Base-by-base conservation (phyloP, 2,329 filamentous ascomycete genomes). In the Pleochaeta shiraiana region DNA sequence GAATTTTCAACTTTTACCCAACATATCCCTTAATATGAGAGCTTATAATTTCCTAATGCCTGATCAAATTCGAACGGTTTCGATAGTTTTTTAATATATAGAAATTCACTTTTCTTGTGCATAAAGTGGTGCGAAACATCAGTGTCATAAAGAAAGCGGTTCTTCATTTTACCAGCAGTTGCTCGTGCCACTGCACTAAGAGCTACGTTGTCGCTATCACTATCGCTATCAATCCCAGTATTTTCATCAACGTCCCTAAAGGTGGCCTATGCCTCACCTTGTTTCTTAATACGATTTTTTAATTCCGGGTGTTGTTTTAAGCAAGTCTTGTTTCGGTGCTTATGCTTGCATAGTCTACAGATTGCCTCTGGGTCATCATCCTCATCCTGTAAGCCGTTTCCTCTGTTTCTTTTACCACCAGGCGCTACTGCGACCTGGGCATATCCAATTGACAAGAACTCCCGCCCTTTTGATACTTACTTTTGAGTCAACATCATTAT, bases 91-190 rank as follows among this genome's bases (percentile, higher is more conserved):
- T 37, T 37, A 4, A 61, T 37, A 19, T 26, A 24, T 26, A 24
- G 14, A 6, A 61, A 37, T 11, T 21, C 12, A 39, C 16, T 24
- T 21, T 61, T 61, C 16, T 21, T n/a, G 26, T 7, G 31, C 16
- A 61, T 24, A 37, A 39, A 61, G 16, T 61, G 57, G 57, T 37
- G 57, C 57, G 57, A 61, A 11, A 31, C 57, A 61, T 11, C 57
- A 21, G 57, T 61, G 24, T 61, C 30, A 50, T 50, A 50, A 21
- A 50, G n/a, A n/a, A 7, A 21, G 24, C 9, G 19, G 45, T 4
- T 50, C 24, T 50, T 50, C n/a, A 4, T 50, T 9, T 16, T 21
- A 24, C 45, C 19, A 50, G n/a, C 16, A 50, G n/a, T n/a, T n/a
- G n/a, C n/a, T n/a, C n/a, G n/a, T n/a, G n/a, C n/a, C n/a, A n/a